Evolutionary conservation across 805 yeast genomes (phyloP).

Genomic region (Candida pseudofarinosa): DNA sequence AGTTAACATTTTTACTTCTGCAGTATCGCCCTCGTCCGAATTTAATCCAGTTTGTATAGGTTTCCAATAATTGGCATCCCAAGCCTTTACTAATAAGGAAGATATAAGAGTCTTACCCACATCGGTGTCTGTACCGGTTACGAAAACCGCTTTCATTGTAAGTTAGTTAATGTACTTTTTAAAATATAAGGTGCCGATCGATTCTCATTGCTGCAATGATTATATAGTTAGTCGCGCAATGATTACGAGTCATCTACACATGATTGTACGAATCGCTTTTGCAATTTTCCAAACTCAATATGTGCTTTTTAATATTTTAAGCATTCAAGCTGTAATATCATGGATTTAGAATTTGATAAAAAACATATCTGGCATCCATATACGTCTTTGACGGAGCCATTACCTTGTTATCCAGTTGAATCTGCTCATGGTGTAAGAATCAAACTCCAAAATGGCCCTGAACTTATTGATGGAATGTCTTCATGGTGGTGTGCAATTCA

Average conservation of each 20-base stretch:
- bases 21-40: conserved; percentile 20
- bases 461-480: conserved; percentile 24
- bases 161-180: no score
- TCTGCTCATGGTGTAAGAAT: conserved; percentile 17
- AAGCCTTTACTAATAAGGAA: conserved; percentile 16
- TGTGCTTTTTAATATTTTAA: no score
- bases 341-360: conserved; percentile 14
- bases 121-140: conserved; percentile 30
- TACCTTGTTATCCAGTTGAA: conserved; percentile 17
- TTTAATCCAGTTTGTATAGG: conserved; percentile 27
- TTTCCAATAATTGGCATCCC: conserved; percentile 26
- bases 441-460: conserved; percentile 11
- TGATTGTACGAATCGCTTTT: no score
- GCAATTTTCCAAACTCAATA: no score
- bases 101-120: conserved; percentile 27
- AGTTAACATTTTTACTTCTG: conserved; percentile 9
- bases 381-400: conserved; percentile 20
- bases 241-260: not conserved
- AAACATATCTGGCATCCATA: conserved; percentile 28
- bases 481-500: conserved; percentile 30
- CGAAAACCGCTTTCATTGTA: conserved; percentile 11
- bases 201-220: no score
- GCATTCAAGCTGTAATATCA: no score
- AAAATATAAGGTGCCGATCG: no score
- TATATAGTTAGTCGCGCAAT: not conserved